Evolutionary conservation across 768 basidiomycete genomes (phyloP).

Genomic region (Boletellus ananas): DNA sequence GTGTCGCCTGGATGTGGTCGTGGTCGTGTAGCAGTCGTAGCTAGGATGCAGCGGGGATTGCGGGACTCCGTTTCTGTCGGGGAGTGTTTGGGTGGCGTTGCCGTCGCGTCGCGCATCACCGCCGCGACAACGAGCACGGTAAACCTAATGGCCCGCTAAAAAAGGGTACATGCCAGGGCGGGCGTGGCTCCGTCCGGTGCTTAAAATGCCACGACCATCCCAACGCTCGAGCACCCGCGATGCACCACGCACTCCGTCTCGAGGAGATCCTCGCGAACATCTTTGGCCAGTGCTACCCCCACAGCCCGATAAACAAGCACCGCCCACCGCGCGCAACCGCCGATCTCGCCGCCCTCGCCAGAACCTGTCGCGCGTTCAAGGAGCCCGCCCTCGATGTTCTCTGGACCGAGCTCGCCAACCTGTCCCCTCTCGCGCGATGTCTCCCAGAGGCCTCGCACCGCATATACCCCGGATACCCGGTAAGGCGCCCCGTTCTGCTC

Average conservation of each 20-base stretch:
- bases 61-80: too few species aligned
- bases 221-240: neutral
- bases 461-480: slow-evolving; percentile 9
- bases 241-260: slow-evolving; percentile 7
- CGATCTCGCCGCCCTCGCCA: slow-evolving; percentile 14
- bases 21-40: too few species aligned
- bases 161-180: too few species aligned
- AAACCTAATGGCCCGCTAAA: too few species aligned
- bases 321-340: neutral
- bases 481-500: neutral
- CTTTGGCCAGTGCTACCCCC: slow-evolving; percentile 10
- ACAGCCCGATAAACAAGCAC: neutral
- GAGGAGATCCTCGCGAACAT: slow-evolving; percentile 12
- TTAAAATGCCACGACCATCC: neutral
- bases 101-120: too few species aligned
- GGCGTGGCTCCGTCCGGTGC: too few species aligned
- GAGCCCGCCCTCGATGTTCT: slow-evolving; percentile 17
- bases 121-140: too few species aligned
- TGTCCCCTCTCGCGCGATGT: slow-evolving; percentile 13
- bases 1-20: too few species aligned
- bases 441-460: slow-evolving; percentile 9
- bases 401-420: slow-evolving; percentile 12
- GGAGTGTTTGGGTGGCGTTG: too few species aligned
- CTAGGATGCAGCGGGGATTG: too few species aligned
- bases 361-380: slow-evolving; percentile 16